A percentile compares a stretch with the other conserved stretches of the same genome.
Conservation (phyloP, 2,329 filamentous ascomycete species). For the Ilyonectria destructans region DNA sequence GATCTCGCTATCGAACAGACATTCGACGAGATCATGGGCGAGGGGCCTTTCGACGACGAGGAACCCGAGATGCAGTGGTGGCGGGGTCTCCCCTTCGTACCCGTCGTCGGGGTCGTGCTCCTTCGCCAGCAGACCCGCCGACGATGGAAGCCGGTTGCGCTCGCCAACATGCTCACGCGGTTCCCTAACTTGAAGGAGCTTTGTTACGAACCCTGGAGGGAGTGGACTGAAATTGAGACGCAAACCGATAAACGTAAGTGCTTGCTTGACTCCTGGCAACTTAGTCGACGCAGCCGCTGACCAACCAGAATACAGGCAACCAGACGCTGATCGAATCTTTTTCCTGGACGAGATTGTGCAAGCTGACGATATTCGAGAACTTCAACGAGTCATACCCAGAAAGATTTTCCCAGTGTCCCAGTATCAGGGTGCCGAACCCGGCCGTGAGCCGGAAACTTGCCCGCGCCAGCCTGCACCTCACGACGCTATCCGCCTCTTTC, state of each 20-base stretch:
- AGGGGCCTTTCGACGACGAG: conserved; percentile 49
- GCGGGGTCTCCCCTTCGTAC: conserved; percentile 53
- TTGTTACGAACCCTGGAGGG: conserved; percentile 59
- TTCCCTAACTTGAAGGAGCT: conserved; percentile 57
- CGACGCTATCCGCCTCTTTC: conserved; percentile 52
- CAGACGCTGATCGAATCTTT: conserved; percentile 50
- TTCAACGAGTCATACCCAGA: conserved; percentile 52
- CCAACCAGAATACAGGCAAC: conserved; percentile 40
- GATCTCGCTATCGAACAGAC: conserved; percentile 30
- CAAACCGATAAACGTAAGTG: conserved; percentile 52
- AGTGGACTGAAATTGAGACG: conserved; percentile 43
- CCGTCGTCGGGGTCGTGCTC: conserved; percentile 53
- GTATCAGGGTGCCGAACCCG: conserved; percentile 43
- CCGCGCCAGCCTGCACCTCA: conserved; percentile 50
- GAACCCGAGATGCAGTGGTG: conserved; percentile 53
- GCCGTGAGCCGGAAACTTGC: conserved; percentile 50
- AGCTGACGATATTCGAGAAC: conserved; percentile 56
- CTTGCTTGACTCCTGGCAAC: conserved; percentile 26
- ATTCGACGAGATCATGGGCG: conserved; percentile 52
- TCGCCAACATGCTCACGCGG: conserved; percentile 53
- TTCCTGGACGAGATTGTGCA: conserved; percentile 45
- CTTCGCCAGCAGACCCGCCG: conserved; percentile 58
- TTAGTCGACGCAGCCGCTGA: conserved; percentile 32
- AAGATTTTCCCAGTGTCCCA: conserved; percentile 30
- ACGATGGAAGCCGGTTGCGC: conserved; percentile 51